Evolutionary conservation across 805 yeast genomes (phyloP).

Genomic region (Zygosaccharomyces siamensis): DNA sequence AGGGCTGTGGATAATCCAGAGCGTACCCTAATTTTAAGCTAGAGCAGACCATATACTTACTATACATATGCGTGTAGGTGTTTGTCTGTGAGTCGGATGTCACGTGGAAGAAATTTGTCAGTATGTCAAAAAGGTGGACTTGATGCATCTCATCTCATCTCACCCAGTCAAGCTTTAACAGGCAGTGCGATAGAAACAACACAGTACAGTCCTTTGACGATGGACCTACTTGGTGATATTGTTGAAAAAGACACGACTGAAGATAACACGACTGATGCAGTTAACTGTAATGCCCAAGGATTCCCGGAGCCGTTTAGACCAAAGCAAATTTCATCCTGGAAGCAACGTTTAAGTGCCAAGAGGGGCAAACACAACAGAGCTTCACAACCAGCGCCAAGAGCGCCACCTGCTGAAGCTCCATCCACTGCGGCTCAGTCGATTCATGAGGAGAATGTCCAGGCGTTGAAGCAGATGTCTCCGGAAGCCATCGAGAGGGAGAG

Average conservation of each 20-base stretch:
- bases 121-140: too few relatives aligned
- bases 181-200: too few relatives aligned
- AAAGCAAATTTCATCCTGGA: conserved; percentile 48
- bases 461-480: conserved; percentile 55
- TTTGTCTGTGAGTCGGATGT: too few relatives aligned
- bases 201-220: conserved; percentile 19
- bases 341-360: conserved; percentile 39
- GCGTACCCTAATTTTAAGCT: too few relatives aligned
- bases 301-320: conserved; percentile 35
- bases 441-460: conserved; percentile 67
- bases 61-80: background rate
- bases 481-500: conserved; percentile 62
- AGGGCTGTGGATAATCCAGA: too few relatives aligned
- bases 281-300: conserved; percentile 17
- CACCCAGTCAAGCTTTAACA: background rate
- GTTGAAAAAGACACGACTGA: conserved; percentile 51
- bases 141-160: background rate
- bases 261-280: conserved; percentile 3
- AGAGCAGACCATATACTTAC: too few relatives aligned
- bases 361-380: conserved; percentile 17
- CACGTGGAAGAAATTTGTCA: too few relatives aligned
- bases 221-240: conserved; percentile 71
- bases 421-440: conserved; percentile 65
- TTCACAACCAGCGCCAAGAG: background rate
- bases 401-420: conserved; percentile 13